phyloP scores from a whole-genome alignment of 345 rosid genomes.

The Rubroshorea leprosula region DNA sequence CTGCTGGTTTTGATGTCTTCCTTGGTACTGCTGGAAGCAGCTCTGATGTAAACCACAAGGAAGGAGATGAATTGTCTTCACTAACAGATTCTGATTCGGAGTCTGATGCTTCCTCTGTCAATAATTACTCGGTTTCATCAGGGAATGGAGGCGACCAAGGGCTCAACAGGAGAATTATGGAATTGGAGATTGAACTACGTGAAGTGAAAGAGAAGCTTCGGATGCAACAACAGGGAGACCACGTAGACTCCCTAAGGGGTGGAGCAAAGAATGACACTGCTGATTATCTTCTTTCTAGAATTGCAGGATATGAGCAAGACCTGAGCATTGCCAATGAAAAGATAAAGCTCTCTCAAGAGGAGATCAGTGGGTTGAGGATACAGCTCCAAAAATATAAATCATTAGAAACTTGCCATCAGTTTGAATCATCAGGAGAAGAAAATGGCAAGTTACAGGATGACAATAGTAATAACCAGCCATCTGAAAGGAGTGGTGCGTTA shows the following conservation, averaged over 20 bases:
- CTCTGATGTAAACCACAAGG: constrained; percentile 47
- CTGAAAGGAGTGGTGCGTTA: constrained; percentile 17
- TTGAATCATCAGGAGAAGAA: constrained; percentile 19
- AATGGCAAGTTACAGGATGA: constrained; percentile 20
- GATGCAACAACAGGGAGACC: constrained; percentile 40
- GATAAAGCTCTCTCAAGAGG: constrained; percentile 43
- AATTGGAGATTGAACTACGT: constrained; percentile 56
- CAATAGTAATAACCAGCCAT: constrained; percentile 12
- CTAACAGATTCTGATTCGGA: constrained; percentile 62
- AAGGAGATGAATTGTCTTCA: constrained; percentile 65
- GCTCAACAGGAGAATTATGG: constrained; percentile 36
- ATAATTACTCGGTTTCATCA: constrained; percentile 44
- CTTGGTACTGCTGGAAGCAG: constrained; percentile 53
- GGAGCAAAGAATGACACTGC: constrained; percentile 26
- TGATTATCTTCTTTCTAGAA: constrained; percentile 35
- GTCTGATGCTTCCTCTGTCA: constrained; percentile 69
- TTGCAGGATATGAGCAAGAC: constrained; percentile 50
- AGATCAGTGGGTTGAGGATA: constrained; percentile 39
- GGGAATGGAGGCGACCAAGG: constrained; percentile 44
- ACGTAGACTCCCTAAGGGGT: constrained; percentile 27
- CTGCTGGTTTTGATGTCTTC: constrained; percentile 63
- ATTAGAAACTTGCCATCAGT: constrained; percentile 37
- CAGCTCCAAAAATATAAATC: constrained; percentile 34
- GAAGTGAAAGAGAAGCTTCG: constrained; percentile 50
- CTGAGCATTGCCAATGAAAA: constrained; percentile 46